These are phyloP conservation scores for Vitis vinifera DNA, from an alignment of 164 flowering plant species.

Conservation along the genomic window ASM3070453v1 NC_081815.1:1850501-1851000, in stretches of 20 bases:
- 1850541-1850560: not conserved
- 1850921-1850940: not conserved
- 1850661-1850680: not conserved
- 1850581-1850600: not conserved
- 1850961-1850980: not conserved
- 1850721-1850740: slow-evolving; percentile 69
- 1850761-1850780: slow-evolving; percentile 67
- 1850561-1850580: not conserved
- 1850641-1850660: too few relatives aligned
- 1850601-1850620: not conserved
- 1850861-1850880: slow-evolving; percentile 65
- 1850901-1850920: slow-evolving; percentile 72
- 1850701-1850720: not conserved
- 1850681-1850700: not conserved
- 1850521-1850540: too few relatives aligned
- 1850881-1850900: slow-evolving; percentile 43
- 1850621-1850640: not conserved
- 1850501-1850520: too few relatives aligned
- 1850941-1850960: not conserved
- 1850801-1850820: slow-evolving; percentile 46
- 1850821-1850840: slow-evolving; percentile 48
- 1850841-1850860: slow-evolving; percentile 57
- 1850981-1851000: not conserved
- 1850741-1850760: slow-evolving; percentile 72
- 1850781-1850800: slow-evolving; percentile 81